A percentile compares a stretch with the other conserved stretches of the same genome.
Conservation (phyloP, 345 rosid genomes). For the Boechera retrofracta region DNA sequence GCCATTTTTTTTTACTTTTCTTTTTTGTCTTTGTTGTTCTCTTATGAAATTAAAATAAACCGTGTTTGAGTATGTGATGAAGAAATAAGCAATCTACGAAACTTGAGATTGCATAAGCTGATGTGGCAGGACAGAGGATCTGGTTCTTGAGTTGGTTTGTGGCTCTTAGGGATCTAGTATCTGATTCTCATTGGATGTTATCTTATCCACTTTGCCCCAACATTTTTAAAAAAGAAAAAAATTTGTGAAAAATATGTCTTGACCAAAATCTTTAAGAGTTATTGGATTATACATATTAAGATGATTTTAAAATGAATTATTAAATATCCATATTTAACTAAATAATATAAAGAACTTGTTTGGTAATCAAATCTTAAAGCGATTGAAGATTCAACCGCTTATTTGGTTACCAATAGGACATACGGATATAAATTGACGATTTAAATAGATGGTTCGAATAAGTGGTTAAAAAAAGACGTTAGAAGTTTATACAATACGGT, state of each 20-base stretch:
- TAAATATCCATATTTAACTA: no score
- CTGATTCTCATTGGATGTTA: constrained; percentile 46
- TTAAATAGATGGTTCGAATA: no score
- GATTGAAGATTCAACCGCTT: no score
- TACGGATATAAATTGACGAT: no score
- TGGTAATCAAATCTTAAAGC: no score
- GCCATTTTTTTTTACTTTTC: constrained; percentile 45
- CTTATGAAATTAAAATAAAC: constrained; percentile 3
- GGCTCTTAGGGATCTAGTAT: constrained; percentile 18
- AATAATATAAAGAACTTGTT: no score
- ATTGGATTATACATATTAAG: no score
- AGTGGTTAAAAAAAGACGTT: no score
- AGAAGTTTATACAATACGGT: no score
- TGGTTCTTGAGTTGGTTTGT: constrained; percentile 27
- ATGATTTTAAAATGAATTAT: no score
- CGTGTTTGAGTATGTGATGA: constrained; percentile 15
- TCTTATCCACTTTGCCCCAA: constrained; percentile 39
- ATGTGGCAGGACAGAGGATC: constrained; percentile 42
- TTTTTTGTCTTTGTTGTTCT: constrained; percentile 3
- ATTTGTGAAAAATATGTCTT: neutral
- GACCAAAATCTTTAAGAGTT: neutral
- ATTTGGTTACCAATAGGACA: no score
- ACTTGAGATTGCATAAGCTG: constrained; percentile 41
- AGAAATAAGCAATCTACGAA: constrained; percentile 37
- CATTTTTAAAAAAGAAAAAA: neutral